A percentile compares a stretch with the other conserved stretches of the same genome.
Conservation (phyloP, 768 basidiomycete genomes). For the Lactifluus echinatus region DNA sequence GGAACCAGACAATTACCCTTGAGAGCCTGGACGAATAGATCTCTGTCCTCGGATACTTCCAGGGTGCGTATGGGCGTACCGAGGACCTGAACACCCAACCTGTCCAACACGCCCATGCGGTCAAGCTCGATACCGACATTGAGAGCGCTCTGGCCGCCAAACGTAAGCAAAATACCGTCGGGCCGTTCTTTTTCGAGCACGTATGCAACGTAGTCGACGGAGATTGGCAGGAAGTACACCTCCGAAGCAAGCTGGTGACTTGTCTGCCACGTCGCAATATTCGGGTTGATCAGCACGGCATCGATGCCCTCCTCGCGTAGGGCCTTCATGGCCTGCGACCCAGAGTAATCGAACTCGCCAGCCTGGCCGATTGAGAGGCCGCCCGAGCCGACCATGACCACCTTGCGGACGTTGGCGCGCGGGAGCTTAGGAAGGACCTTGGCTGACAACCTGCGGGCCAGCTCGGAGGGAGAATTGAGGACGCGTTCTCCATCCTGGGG, state of each 20-base stretch:
- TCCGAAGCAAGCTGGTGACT: conserved; percentile 95
- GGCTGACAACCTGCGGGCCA: conserved; percentile 89
- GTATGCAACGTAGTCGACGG: conserved; percentile 95
- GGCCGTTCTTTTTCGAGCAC: conserved; percentile 97
- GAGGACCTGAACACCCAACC: conserved; percentile 83
- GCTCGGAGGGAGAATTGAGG: conserved; percentile 88
- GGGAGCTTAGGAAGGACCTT: conserved; percentile 89
- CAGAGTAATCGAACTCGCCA: conserved; percentile 99
- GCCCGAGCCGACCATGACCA: conserved; percentile 92
- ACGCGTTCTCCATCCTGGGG: conserved; percentile 47
- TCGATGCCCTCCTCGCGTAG: conserved; percentile 91
- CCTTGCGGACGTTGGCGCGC: conserved; percentile 87
- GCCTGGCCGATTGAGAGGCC: conserved; percentile 97
- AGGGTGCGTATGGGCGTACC: conserved; percentile 90
- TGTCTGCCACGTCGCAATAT: conserved; percentile 99
- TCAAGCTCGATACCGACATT: conserved; percentile 97
- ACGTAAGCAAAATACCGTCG: conserved; percentile 94
- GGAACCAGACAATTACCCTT: conserved; percentile 62
- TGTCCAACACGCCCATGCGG: conserved; percentile 35
- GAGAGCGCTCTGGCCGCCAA: conserved; percentile 95
- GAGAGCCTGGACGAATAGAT: conserved; percentile 77
- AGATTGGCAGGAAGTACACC: conserved; percentile 96
- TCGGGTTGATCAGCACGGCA: conserved; percentile 95
- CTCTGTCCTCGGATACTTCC: conserved; percentile 63
- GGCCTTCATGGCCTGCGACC: conserved; percentile 97